Percentiles rank a stretch among this genome's conserved stretches.
Evolutionary conservation across 805 yeast species (phyloP).

Genomic region (Ascoidea asiatica): DNA sequence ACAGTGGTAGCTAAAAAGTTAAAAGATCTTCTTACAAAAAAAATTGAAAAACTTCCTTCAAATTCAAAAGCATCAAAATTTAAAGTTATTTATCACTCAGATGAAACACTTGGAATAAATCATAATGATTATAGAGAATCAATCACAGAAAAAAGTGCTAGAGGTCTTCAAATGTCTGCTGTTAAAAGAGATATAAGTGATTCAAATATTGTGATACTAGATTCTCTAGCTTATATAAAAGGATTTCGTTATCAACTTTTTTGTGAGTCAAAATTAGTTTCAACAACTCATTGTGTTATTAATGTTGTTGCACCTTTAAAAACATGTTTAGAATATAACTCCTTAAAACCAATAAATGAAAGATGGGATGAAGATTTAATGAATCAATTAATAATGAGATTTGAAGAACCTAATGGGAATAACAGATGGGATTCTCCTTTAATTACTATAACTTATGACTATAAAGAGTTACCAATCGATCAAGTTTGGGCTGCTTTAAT

Average conservation of each 20-base stretch:
- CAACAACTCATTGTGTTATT: conserved; percentile 72
- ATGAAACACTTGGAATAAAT: conserved; percentile 61
- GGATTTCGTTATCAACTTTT: conserved; percentile 90
- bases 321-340: conserved; percentile 29
- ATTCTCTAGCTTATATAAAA: conserved; percentile 79
- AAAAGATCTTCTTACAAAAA: conserved; percentile 28
- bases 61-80: conserved; percentile 39
- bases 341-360: conserved; percentile 16
- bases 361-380: conserved; percentile 58
- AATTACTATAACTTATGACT: conserved; percentile 47
- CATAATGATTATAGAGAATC: conserved; percentile 62
- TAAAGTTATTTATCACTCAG: conserved; percentile 58
- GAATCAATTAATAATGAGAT: conserved; percentile 63
- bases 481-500: conserved; percentile 55
- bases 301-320: conserved; percentile 63
- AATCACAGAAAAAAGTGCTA: conserved; percentile 60
- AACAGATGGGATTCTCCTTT: conserved; percentile 93
- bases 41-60: conserved; percentile 24
- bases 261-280: conserved; percentile 80
- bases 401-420: conserved; percentile 83
- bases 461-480: conserved; percentile 42
- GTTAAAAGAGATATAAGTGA: conserved; percentile 70
- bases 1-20: conserved; percentile 57
- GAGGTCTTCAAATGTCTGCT: conserved; percentile 81
- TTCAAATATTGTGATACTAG: conserved; percentile 66